These are phyloP conservation scores for Pythium phragmiticola DNA, from an alignment of 352 stramenopile genomes.

Conservation along the genomic window DNA sequence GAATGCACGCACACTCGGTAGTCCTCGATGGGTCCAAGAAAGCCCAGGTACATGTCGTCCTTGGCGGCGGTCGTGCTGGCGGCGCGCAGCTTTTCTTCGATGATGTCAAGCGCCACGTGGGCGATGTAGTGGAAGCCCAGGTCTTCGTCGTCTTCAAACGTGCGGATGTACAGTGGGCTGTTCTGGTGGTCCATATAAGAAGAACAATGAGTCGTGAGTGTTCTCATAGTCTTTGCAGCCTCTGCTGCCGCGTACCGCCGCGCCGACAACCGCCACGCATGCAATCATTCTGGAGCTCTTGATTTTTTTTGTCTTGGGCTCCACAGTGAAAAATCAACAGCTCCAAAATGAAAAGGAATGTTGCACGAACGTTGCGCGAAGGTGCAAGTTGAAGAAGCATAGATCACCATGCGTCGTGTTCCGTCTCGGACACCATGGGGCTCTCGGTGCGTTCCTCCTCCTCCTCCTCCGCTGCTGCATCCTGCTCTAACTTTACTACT, in stretches of 20 bases:
- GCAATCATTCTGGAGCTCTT: conserved; percentile 54
- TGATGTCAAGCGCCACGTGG: conserved; percentile 81
- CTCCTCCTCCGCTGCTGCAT: neutral
- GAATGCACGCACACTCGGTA: conserved; percentile 59
- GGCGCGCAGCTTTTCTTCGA: conserved; percentile 74
- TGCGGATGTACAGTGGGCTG: conserved; percentile 79
- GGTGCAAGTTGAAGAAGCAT: conserved; percentile 20
- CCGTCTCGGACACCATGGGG: conserved; percentile 19
- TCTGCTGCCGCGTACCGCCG: conserved; percentile 45
- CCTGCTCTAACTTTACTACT: neutral
- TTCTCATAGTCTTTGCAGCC: neutral
- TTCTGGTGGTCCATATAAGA: conserved; percentile 37
- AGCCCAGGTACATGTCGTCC: conserved; percentile 87
- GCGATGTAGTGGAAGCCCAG: conserved; percentile 87
- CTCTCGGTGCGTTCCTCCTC: conserved; percentile 7
- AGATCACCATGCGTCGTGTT: neutral
- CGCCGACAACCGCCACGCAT: conserved; percentile 78
- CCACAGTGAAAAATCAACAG: neutral
- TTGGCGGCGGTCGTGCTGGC: conserved; percentile 50
- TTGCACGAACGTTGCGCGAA: conserved; percentile 30
- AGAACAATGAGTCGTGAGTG: neutral
- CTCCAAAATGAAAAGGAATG: conserved; percentile 1
- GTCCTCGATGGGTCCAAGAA: conserved; percentile 83
- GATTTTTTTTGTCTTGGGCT: neutral
- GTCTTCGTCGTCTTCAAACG: conserved; percentile 83